A percentile compares a stretch with the other conserved stretches of the same genome.
Conservation (phyloP, 371 early-diverging fungal species). For the Zopfochytrium polystomum region DNA sequence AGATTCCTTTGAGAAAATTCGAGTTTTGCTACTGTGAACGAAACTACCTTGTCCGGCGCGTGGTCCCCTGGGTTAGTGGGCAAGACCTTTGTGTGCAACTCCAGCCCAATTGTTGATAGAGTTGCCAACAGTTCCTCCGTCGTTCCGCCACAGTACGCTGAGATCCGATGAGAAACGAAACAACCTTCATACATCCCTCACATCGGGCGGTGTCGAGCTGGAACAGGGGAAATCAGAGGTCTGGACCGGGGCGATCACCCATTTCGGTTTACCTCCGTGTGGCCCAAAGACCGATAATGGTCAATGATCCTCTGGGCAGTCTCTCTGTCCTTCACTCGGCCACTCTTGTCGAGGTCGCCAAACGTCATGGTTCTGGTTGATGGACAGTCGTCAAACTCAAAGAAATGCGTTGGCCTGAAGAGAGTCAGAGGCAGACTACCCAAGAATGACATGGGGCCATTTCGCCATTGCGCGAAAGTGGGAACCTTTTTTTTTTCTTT, state of each 20-base stretch:
- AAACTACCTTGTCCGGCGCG: too few relatives aligned
- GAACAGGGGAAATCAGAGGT: background rate
- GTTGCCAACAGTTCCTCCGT: constrained; percentile 52
- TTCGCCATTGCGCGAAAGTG: too few relatives aligned
- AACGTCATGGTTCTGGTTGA: constrained; percentile 36
- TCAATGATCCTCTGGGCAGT: constrained; percentile 43
- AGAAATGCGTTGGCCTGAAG: too few relatives aligned
- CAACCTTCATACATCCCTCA: too few relatives aligned
- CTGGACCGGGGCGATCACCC: too few relatives aligned
- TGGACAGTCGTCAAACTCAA: too few relatives aligned
- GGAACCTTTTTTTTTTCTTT: too few relatives aligned
- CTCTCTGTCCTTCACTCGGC: constrained; percentile 36
- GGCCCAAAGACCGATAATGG: constrained; percentile 41
- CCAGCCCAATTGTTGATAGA: constrained; percentile 35
- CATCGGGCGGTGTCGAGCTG: constrained; percentile 49
- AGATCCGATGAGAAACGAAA: too few relatives aligned
- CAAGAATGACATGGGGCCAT: too few relatives aligned
- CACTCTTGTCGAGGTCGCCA: constrained; percentile 30
- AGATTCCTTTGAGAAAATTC: too few relatives aligned
- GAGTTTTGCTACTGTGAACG: too few relatives aligned
- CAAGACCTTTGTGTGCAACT: constrained; percentile 56
- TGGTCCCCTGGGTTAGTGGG: constrained; percentile 56
- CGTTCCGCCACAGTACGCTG: constrained; percentile 52
- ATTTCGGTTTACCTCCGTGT: constrained; percentile 36
- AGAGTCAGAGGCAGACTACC: too few relatives aligned